Percentiles rank a stretch among this genome's conserved stretches.
Conservation (phyloP, 1,139 yeast genomes). For the Saccharomyces uvarum region DNA sequence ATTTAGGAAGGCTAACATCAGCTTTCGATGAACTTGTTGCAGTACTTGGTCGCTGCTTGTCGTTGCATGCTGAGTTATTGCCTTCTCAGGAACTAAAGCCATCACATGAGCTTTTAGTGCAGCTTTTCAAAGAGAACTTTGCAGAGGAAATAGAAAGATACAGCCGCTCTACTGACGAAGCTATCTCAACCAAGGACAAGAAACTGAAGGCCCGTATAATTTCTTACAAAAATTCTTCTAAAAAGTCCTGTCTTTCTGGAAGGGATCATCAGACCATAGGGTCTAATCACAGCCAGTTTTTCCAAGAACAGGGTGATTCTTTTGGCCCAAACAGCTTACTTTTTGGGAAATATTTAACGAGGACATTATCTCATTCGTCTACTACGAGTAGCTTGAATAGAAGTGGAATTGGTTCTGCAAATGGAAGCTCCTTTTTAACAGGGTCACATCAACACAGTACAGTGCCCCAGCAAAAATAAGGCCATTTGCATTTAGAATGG, state of each 20-base stretch:
- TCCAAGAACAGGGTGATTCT: constrained; percentile 7
- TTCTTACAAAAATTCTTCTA: constrained; percentile 2
- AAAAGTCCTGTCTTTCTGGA: constrained; percentile 1
- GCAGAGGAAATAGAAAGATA: constrained; percentile 48
- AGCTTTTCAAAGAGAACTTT: constrained; percentile 62
- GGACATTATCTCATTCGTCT: background rate
- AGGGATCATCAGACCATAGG: constrained; percentile 1
- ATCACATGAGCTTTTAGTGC: constrained; percentile 60
- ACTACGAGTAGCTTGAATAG: background rate
- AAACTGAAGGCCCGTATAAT: constrained; percentile 1
- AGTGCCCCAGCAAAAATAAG: background rate
- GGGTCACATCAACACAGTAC: background rate
- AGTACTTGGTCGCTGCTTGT: constrained; percentile 58
- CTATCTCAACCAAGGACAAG: constrained; percentile 15
- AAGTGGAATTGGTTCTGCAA: background rate
- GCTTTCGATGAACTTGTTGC: constrained; percentile 67
- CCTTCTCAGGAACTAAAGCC: constrained; percentile 45
- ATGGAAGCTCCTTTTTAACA: background rate
- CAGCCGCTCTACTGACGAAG: constrained; percentile 16
- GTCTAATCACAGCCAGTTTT: background rate
- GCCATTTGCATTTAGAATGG: background rate
- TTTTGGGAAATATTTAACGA: constrained; percentile 2
- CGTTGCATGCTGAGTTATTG: constrained; percentile 62
- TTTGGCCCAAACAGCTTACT: constrained; percentile 10
- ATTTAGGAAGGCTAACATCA: constrained; percentile 44